Evolutionary conservation across 768 basidiomycete genomes (phyloP).

Genomic region (Mycena pura): DNA sequence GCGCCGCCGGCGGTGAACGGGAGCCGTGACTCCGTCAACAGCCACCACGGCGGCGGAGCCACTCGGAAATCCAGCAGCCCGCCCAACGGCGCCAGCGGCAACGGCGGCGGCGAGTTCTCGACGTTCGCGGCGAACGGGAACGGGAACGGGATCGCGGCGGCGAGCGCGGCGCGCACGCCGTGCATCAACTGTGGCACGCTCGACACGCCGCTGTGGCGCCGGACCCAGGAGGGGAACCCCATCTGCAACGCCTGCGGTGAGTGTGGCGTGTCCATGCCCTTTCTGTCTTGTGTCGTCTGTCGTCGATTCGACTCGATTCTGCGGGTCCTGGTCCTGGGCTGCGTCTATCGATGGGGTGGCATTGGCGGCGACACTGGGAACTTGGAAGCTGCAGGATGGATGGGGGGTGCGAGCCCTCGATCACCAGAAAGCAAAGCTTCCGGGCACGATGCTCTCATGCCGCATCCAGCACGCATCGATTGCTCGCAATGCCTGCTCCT

Average conservation of each 20-base stretch:
- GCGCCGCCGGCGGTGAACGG: too few relatives aligned
- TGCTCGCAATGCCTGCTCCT: slow-evolving; percentile 2
- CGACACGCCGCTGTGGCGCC: slow-evolving; percentile 84
- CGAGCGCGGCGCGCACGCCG: slow-evolving; percentile 47
- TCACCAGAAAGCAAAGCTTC: too few relatives aligned
- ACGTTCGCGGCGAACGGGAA: background rate
- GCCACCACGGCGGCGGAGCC: too few relatives aligned
- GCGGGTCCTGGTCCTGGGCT: background rate
- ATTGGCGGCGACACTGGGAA: too few relatives aligned
- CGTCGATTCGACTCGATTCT: background rate
- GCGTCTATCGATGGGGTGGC: too few relatives aligned
- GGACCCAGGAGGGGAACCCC: slow-evolving; percentile 80
- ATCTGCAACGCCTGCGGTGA: slow-evolving; percentile 92
- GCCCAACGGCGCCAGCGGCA: background rate
- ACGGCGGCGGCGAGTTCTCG: background rate
- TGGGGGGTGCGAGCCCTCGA: background rate
- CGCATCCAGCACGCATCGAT: slow-evolving; percentile 12
- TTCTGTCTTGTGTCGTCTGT: slow-evolving; percentile 35
- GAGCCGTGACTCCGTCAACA: too few relatives aligned
- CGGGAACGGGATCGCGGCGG: background rate
- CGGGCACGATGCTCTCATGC: slow-evolving; percentile 21
- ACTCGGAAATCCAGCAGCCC: too few relatives aligned
- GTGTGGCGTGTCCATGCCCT: slow-evolving; percentile 53
- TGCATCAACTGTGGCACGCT: slow-evolving; percentile 82
- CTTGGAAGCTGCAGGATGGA: background rate